Evolutionary conservation across 768 basidiomycete genomes (phyloP).

Genomic region (Kwoniella europaea): DNA sequence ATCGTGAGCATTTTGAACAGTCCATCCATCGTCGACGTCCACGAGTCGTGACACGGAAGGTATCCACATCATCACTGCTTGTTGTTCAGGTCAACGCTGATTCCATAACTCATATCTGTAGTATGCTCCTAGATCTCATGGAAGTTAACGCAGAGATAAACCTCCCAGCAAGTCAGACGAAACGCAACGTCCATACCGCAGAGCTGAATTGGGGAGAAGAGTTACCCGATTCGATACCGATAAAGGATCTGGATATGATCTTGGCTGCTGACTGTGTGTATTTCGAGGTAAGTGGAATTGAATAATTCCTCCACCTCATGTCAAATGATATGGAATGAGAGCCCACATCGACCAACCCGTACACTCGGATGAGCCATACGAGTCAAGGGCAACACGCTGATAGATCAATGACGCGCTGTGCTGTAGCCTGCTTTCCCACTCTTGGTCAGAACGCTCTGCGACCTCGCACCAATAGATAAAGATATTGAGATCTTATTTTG

Average conservation of each 20-base stretch:
- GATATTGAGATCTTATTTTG: constrained; percentile 80
- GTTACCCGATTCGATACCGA: constrained; percentile 62
- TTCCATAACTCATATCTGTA: constrained; percentile 51
- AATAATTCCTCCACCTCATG: too few relatives aligned
- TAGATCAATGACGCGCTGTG: too few relatives aligned
- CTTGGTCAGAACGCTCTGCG: constrained; percentile 75
- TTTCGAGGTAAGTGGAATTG: constrained; percentile 65
- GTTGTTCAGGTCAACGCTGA: neutral
- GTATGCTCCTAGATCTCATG: constrained; percentile 81
- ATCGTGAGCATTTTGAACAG: constrained; percentile 62
- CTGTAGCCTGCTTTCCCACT: constrained; percentile 76
- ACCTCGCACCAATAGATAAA: constrained; percentile 62
- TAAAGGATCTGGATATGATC: constrained; percentile 67
- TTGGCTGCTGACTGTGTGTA: constrained; percentile 95
- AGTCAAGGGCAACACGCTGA: too few relatives aligned
- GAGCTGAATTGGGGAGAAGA: constrained; percentile 85
- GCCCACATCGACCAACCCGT: neutral
- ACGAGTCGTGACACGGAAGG: too few relatives aligned
- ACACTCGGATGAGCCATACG: neutral
- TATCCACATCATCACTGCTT: neutral
- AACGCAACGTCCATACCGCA: constrained; percentile 62
- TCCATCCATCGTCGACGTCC: too few relatives aligned
- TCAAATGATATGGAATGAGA: neutral
- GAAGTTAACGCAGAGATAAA: constrained; percentile 73
- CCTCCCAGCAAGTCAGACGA: constrained; percentile 43